Evolutionary conservation across 2,329 filamentous ascomycete species (phyloP).

Genomic region (Claviceps quebecensis): DNA sequence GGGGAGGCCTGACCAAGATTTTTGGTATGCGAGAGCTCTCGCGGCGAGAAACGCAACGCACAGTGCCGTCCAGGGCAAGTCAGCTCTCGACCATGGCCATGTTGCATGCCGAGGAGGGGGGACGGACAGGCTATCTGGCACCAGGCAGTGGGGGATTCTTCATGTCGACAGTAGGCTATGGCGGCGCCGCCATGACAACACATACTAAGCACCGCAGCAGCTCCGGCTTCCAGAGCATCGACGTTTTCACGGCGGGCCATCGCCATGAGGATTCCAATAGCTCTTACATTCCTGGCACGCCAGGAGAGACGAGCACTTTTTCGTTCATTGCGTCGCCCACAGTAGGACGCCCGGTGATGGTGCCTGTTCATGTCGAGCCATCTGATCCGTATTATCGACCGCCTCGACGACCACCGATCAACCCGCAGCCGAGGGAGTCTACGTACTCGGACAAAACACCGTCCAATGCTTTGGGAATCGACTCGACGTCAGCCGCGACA

Average conservation of each 20-base stretch:
- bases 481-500: conserved; percentile 17
- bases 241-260: conserved; percentile 27
- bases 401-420: conserved; percentile 57
- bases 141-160: conserved; percentile 36
- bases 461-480: conserved; percentile 16
- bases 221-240: conserved; percentile 39
- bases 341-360: conserved; percentile 31
- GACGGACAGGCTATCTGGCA: conserved; percentile 45
- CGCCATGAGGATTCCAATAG: conserved; percentile 45
- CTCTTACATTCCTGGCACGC: conserved; percentile 59
- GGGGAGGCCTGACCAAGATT: conserved; percentile 77
- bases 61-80: conserved; percentile 57
- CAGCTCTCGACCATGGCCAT: conserved; percentile 74
- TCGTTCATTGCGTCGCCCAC: conserved; percentile 53
- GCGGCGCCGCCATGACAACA: conserved; percentile 25
- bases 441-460: conserved; percentile 16
- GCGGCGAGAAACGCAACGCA: conserved; percentile 51
- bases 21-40: conserved; percentile 86
- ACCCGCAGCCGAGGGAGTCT: conserved; percentile 37
- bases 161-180: conserved; percentile 46
- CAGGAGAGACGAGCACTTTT: conserved; percentile 54
- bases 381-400: conserved; percentile 81
- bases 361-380: conserved; percentile 33
- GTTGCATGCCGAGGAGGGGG: conserved; percentile 49
- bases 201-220: conserved; percentile 36